Percentiles rank a stretch among this genome's conserved stretches.
phyloP scores from a whole-genome alignment of 768 basidiomycete genomes.

The Suillus tomentosus region DNA sequence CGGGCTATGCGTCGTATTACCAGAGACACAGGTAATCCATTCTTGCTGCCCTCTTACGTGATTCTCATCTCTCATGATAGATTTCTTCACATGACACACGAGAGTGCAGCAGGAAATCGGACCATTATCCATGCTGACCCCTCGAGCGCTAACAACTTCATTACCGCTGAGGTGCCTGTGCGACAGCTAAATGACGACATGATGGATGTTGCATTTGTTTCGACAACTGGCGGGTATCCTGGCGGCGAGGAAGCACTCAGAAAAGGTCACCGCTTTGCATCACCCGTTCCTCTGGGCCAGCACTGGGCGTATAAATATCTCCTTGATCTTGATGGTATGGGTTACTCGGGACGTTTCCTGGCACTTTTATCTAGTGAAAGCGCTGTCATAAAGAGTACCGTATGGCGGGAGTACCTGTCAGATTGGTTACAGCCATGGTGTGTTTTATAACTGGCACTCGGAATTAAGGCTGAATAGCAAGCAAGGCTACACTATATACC shows the following conservation, averaged over 20 bases:
- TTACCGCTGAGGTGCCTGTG: conserved; percentile 62
- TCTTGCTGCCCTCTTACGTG: conserved; percentile 8
- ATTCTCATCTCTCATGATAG: conserved; percentile 23
- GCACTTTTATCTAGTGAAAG: conserved; percentile 85
- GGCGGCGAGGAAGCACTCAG: conserved; percentile 70
- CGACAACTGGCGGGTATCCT: conserved; percentile 74
- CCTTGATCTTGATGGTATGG: conserved; percentile 93
- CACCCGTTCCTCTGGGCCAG: conserved; percentile 77
- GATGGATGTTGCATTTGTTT: conserved; percentile 89
- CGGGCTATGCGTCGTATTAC: conserved; percentile 79
- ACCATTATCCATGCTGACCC: conserved; percentile 75
- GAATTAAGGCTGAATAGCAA: conserved; percentile 1
- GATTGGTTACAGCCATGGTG: conserved; percentile 94
- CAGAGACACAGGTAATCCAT: conserved; percentile 76
- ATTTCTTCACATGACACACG: conserved; percentile 81
- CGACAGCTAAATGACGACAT: conserved; percentile 69
- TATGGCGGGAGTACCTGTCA: conserved; percentile 88
- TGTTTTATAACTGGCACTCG: conserved; percentile 22
- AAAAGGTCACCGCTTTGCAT: conserved; percentile 65
- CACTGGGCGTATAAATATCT: conserved; percentile 96
- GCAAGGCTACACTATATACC: conserved; percentile 94
- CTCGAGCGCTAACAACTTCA: conserved; percentile 53
- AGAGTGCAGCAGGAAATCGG: conserved; percentile 44
- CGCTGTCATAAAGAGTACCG: conserved; percentile 85
- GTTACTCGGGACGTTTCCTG: conserved; percentile 90